phyloP scores from a whole-genome alignment of 2,329 filamentous ascomycete genomes.

The Beauveria sp. region DNA sequence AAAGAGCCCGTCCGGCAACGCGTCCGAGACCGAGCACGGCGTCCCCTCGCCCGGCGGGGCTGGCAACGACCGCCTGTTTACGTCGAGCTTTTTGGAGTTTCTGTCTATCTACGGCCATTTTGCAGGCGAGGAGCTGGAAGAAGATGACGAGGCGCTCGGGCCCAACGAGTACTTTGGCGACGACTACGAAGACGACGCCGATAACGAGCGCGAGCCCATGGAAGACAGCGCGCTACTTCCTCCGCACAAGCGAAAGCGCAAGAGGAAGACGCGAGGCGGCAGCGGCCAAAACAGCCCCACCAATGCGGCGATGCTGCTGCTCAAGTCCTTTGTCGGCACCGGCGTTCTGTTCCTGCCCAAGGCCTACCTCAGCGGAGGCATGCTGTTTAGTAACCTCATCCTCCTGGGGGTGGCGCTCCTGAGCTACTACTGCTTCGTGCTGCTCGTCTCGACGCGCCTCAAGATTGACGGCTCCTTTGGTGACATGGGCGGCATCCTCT shows the following conservation, averaged over 20 bases:
- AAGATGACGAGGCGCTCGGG: conserved; percentile 83
- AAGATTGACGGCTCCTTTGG: conserved; percentile 92
- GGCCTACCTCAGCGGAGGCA: conserved; percentile 91
- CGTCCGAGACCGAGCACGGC: conserved; percentile 25
- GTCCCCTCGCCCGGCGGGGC: conserved; percentile 24
- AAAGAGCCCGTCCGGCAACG: conserved; percentile 46
- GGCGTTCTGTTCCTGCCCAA: conserved; percentile 89
- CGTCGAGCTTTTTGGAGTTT: conserved; percentile 92
- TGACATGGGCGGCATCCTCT: conserved; percentile 88
- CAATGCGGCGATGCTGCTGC: conserved; percentile 73
- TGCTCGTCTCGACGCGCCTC: conserved; percentile 80
- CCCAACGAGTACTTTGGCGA: conserved; percentile 88
- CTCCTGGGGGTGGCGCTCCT: conserved; percentile 77
- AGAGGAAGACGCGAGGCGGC: conserved; percentile 65
- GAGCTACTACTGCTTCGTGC: conserved; percentile 96
- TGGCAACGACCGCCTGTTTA: conserved; percentile 55
- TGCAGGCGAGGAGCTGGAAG: conserved; percentile 90
- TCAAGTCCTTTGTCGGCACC: conserved; percentile 97
- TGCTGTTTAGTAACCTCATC: conserved; percentile 91
- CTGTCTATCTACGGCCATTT: conserved; percentile 94
- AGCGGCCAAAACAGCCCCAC: conserved; percentile 71
- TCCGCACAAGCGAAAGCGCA: conserved; percentile 63
- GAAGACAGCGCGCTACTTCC: conserved; percentile 82
- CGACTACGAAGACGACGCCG: conserved; percentile 51
- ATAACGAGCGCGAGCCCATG: conserved; percentile 65